phyloP scores from a whole-genome alignment of 1,284 basidiomycete species.

The Ustilago loliicola region DNA sequence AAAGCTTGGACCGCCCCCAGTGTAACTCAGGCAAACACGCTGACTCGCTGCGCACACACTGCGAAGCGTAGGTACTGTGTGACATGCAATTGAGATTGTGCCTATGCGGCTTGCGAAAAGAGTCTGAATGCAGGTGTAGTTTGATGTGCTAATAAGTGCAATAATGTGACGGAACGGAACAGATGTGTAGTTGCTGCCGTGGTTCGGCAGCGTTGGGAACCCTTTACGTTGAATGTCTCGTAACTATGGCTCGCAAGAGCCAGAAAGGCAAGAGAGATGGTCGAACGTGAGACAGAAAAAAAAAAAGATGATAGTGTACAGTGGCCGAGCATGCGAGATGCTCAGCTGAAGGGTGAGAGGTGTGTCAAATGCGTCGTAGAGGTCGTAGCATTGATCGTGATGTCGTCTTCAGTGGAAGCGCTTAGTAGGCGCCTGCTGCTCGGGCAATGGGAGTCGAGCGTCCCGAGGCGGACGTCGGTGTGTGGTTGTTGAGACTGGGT shows the following conservation, averaged over 20 bases:
- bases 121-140: constrained; percentile 30
- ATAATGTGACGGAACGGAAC: constrained; percentile 18
- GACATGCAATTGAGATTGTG: constrained; percentile 13
- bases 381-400: constrained; percentile 3
- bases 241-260: background rate
- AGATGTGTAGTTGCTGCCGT: constrained; percentile 7
- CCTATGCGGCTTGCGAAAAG: constrained; percentile 30
- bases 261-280: no score
- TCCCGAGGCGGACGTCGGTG: constrained; percentile 45
- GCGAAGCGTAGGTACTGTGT: background rate
- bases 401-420: no score
- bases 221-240: constrained; percentile 19
- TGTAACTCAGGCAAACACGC: background rate
- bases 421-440: constrained; percentile 42
- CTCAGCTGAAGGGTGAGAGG: constrained; percentile 2
- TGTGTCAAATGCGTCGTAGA: constrained; percentile 11
- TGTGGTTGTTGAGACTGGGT: constrained; percentile 22
- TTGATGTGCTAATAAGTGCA: constrained; percentile 15
- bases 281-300: background rate
- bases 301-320: constrained; percentile 23
- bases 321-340: constrained; percentile 10
- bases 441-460: constrained; percentile 51
- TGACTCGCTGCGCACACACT: background rate
- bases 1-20: no score
- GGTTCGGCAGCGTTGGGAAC: no score